Percentiles rank a stretch among this genome's conserved stretches.
Evolutionary conservation across 2,329 filamentous ascomycete species (phyloP).

Genomic region (Arthrobotrys megalospora): DNA sequence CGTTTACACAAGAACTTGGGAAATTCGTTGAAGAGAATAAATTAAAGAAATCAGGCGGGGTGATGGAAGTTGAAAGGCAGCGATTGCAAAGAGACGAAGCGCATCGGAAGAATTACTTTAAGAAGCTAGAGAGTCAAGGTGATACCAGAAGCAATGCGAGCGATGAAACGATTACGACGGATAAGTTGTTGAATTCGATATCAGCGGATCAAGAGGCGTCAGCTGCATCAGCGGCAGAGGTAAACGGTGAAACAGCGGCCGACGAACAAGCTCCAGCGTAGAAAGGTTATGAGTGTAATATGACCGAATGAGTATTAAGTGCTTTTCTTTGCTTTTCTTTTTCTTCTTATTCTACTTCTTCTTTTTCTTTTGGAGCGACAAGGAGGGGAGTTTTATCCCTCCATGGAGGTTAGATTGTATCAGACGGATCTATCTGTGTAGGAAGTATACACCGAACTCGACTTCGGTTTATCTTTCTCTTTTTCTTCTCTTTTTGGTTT

Average conservation of each 20-base stretch:
- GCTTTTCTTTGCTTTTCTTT: not conserved
- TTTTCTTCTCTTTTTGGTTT: not conserved
- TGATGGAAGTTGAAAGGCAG: conserved; percentile 91
- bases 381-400: not conserved
- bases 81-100: conserved; percentile 88
- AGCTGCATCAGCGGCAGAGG: conserved; percentile 26
- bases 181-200: conserved; percentile 58
- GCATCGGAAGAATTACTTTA: conserved; percentile 77
- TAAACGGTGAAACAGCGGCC: conserved; percentile 3
- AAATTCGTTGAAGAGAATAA: conserved; percentile 90
- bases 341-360: not conserved
- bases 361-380: not conserved
- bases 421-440: not conserved
- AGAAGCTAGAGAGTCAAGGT: conserved; percentile 67
- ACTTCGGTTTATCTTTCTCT: not conserved
- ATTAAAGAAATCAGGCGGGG: conserved; percentile 94
- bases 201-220: conserved; percentile 56
- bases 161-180: conserved; percentile 54
- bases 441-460: not conserved
- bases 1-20: conserved; percentile 86
- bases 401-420: conserved; percentile 4
- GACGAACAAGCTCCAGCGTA: conserved; percentile 15
- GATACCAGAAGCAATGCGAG: conserved; percentile 58
- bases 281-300: not conserved
- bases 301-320: not conserved